Conservation (phyloP, 2,329 filamentous ascomycete genomes). For the Diatrype stigma region DNA sequence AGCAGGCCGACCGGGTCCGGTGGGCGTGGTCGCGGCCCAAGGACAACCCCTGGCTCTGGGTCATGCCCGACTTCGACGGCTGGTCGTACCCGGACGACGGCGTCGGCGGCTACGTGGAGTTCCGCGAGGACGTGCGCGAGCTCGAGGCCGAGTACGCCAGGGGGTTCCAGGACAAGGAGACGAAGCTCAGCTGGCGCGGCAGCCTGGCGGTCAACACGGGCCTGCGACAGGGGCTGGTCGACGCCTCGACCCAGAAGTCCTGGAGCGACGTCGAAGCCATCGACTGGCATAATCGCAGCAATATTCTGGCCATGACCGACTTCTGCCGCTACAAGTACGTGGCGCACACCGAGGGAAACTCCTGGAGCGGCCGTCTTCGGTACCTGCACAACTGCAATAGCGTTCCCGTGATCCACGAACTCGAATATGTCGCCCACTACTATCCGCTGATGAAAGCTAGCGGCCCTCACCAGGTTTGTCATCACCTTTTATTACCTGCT, state of each 20-base stretch:
- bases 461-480: slow-evolving; percentile 35
- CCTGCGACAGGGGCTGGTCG: slow-evolving; percentile 19
- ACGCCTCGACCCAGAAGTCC: slow-evolving; percentile 15
- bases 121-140: slow-evolving; percentile 17
- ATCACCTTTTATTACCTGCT: not conserved
- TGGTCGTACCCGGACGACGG: slow-evolving; percentile 20
- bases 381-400: slow-evolving; percentile 32
- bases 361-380: slow-evolving; percentile 28
- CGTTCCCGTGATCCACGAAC: slow-evolving; percentile 44
- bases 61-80: slow-evolving; percentile 20
- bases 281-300: slow-evolving; percentile 20
- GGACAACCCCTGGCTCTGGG: slow-evolving; percentile 17
- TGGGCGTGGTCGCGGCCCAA: slow-evolving; percentile 19
- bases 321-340: slow-evolving; percentile 24
- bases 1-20: slow-evolving; percentile 12
- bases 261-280: slow-evolving; percentile 26
- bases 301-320: slow-evolving; percentile 21
- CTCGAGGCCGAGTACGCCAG: slow-evolving; percentile 11
- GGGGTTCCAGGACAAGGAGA: slow-evolving; percentile 21
- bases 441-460: slow-evolving; percentile 39
- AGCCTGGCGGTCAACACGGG: slow-evolving; percentile 22
- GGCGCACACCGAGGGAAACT: slow-evolving; percentile 24
- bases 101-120: slow-evolving; percentile 17
- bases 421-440: slow-evolving; percentile 45
- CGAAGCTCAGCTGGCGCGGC: slow-evolving; percentile 29